Evolutionary conservation across 2,329 filamentous ascomycete genomes (phyloP), one percentile per base, ranked within the genome.

Genomic region (Endocalyx cinctus): DNA sequence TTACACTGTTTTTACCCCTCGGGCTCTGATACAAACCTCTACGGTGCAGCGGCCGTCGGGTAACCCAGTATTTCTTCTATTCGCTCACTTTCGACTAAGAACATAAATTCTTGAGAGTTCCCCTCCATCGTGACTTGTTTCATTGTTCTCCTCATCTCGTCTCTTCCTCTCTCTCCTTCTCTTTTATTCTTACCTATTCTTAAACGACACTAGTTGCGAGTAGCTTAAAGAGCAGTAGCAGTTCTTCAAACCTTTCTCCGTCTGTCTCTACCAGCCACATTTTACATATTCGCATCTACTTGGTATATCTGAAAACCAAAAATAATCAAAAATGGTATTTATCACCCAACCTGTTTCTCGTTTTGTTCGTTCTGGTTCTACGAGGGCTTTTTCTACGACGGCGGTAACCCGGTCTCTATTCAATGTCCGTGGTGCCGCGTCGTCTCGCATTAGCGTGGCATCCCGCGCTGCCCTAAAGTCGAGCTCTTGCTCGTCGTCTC

Each of bases 301-400:
- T 37, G 35, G 33, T 33, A 25, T 32, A 17, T 13, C 6, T 14
- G 26, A 32, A 41, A 23, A 25, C 27, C 33, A 29, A 27, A 34
- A 17, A 39, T 33, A 29, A 19, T 41, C 52, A 48, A 58, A 55
- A 54, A 58, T 58, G 54, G 54, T 58, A 82, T 78, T 83, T 72
- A 58, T 74, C 58, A 73, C 76, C 59, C 75, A 74, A 54, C 64
- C 74, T 55, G 65, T 74, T 39, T 71, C 75, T 59, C 66, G 43
- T 35, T 47, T 42, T 42, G 39, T 38, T 50, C 51, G 47, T 52
- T 47, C 47, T 39, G 14, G 49, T 29, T 45, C 39, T 35, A 41
- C 47, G 35, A 42, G 47, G 43, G 46, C 46, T 39, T 31, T 55
- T 16, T 50, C 47, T 34, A 47, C 47, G 18, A 30, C 43, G 11